Base-by-base conservation (phyloP, 139 green algal species). In the Asterochloris erici region DNA sequence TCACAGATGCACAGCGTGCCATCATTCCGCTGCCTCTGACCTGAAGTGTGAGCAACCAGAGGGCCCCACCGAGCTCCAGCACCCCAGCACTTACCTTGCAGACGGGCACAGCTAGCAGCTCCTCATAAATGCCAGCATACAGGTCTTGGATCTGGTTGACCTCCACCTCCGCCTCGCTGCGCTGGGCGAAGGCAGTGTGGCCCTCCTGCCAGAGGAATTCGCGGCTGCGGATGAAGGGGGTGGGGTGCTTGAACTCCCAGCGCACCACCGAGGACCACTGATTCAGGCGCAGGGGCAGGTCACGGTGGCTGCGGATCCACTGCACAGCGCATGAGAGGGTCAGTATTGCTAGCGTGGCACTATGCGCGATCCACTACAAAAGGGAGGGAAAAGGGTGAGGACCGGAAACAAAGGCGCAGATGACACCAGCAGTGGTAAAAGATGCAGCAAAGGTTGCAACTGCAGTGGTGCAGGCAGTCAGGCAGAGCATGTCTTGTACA, bases 191-290 rank as follows among this genome's bases (percentile, higher is more conserved):
- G 17, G 92, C 94, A 66, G 89, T 92, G 87, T 93, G 90, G 9
- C 93, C 93, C 85, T 97, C 95, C 87, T 98, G 95, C 96, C 96
- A 99, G 27, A 99, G 89, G 84, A 99, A 99, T 92, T 99, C 96
- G 63, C 96, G 86, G 12, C 82, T 88, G 63, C 85, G 91, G 85
- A 99, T 99, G 93, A 99, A 99, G 74, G 97, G 97, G 26, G 97
- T 99, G 68, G 97, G 97, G 89, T 99, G 93, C 89, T 98, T 99
- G 93, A 99, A 99, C 91, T 99, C 97, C 97, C 97, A 99, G 38
- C 97, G 93, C 86, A 99, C 96, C 77, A 99, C 95, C 84, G 98
- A 98, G 85, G 94, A 98, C 97, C 97, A 98, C 92, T 99, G 97
- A 90, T 99, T 99, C 19, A 99, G 89, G 63, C 93, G 92, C 83